Evolutionary conservation across 805 yeast genomes (phyloP), one percentile per base, ranked within the genome.

Genomic region (Tetrapisispora nanseiensis): DNA sequence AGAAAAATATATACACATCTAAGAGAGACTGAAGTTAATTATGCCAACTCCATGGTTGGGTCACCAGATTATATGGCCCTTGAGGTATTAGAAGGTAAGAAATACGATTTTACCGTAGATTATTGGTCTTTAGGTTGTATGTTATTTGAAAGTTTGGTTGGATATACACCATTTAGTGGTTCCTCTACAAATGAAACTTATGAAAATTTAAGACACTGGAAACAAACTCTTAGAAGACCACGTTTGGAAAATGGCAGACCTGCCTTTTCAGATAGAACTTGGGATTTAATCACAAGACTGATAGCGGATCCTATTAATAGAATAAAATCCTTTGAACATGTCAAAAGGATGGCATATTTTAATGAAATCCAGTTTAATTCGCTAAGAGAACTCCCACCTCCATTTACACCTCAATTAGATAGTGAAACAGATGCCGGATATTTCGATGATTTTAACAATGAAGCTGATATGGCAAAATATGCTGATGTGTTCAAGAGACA

Each of bases 61-160:
- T 84, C 95, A 5, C 99, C 99, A 1, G 99, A 92, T 63, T 92
- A 92, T 60, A 92, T 92, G 99, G 98, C 99, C 1, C 71, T 92
- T 39, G 99, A 92, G 63, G 97, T 92, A 11, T 74, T 92, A 41
- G 95, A 86, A 63, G 98, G 98, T 7, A 83, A 82, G 57, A 78
- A 80, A 45, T 92, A 92, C 62, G 96, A 92, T 59, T 89, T 82
- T 61, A 90, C 98, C 13, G 95, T 94, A 44, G 99, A 92, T 68
- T 92, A 92, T 62, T 92, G 99, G 99, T 89, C 97, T 0, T 70
- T 92, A 45, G 99, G 98, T 4, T 92, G 98, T 65, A 92, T 92
- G 81, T 69, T 92, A 31, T 92, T 90, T 61, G 99, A 92, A 66
- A 85, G 96, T 37, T 75, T 92, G 44, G 92, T 92, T 49, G 97